Base-by-base conservation (phyloP, 176 grass and related monocot genomes). In the Oryza officinalis region DNA sequence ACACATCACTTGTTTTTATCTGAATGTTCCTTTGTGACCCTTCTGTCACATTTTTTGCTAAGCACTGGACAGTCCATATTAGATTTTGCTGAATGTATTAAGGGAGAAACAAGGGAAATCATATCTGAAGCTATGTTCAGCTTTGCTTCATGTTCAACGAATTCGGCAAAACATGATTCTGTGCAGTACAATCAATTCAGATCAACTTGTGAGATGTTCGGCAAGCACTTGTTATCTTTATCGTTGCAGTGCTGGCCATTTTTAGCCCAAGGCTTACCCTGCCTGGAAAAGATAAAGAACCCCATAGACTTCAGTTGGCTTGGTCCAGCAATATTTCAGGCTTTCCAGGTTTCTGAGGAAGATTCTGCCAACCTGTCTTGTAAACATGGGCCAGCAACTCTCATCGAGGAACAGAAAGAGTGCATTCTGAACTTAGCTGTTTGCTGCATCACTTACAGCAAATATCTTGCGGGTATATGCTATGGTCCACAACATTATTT, bases 401-500 rank as follows among this genome's bases (percentile, higher is more conserved):
- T 84, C 26, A 65, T 63, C 0, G 18, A 85, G 72, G 80, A 77
- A 76, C 80, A 87, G 27, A 87, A 40, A 33, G 69, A 73, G 2
- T 86, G 25, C 70, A 63, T 98, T 47, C 81, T 84, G 75, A 90
- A 77, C 13, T 76, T 98, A 74, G 93, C 83, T 88, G n/a, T 88
- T 85, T 92, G 92, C 81, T 95, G 79, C 69, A 75, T 93, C 45
- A 77, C 49, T 38, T 93, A 93, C 75, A 69, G 87, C 68, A 91
- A 83, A 76, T 93, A 98, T 85, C 86, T 98, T 74, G 85, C 85
- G 45, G 85, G n/a, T 63, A 85, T 93, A 90, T 95, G 91, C 77
- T 92, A 93, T 83, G 86, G 89, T 52, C 80, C 91, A 74, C 63
- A 86, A 22, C 82, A 85, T 78, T 84, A 92, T 88, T 65, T 90